phyloP scores from a whole-genome alignment of 2,329 filamentous ascomycete genomes.

The Cryphonectria radicalis region DNA sequence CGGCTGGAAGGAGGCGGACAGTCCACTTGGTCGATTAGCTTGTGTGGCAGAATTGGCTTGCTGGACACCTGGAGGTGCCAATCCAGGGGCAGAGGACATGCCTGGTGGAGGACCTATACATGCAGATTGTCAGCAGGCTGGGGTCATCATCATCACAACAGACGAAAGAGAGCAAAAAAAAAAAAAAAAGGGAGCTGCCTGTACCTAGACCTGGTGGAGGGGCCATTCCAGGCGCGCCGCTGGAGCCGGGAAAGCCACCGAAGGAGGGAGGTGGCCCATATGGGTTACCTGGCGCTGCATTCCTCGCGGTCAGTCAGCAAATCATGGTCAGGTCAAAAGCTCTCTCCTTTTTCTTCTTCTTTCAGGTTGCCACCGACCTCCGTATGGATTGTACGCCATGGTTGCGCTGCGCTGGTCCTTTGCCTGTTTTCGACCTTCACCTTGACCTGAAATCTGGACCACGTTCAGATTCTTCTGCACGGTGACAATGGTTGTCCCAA shows the following conservation, averaged over 20 bases:
- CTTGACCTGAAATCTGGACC: not conserved
- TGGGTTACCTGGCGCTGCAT: constrained; percentile 48
- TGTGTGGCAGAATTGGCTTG: constrained; percentile 70
- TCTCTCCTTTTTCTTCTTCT: too few species aligned
- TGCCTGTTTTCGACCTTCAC: not conserved
- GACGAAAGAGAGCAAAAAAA: too few species aligned
- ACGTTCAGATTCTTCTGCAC: constrained; percentile 11
- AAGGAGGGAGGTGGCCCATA: constrained; percentile 80
- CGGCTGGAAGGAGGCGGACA: constrained; percentile 84
- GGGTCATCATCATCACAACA: constrained; percentile 22
- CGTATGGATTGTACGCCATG: constrained; percentile 67
- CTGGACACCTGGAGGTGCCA: constrained; percentile 77
- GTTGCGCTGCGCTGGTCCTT: constrained; percentile 6
- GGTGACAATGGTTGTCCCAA: not conserved
- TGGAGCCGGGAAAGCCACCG: constrained; percentile 67
- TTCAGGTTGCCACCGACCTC: constrained; percentile 46
- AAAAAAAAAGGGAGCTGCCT: not conserved
- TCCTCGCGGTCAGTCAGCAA: not conserved
- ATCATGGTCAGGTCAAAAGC: not conserved
- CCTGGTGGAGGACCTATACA: constrained; percentile 74
- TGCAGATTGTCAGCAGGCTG: constrained; percentile 26
- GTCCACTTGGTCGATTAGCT: constrained; percentile 77
- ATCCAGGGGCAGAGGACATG: constrained; percentile 80
- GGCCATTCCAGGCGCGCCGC: constrained; percentile 68
- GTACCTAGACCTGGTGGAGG: constrained; percentile 83